Evolutionary conservation across 305 asterid species (phyloP).

Genomic region (Fraxinus sp.): DNA sequence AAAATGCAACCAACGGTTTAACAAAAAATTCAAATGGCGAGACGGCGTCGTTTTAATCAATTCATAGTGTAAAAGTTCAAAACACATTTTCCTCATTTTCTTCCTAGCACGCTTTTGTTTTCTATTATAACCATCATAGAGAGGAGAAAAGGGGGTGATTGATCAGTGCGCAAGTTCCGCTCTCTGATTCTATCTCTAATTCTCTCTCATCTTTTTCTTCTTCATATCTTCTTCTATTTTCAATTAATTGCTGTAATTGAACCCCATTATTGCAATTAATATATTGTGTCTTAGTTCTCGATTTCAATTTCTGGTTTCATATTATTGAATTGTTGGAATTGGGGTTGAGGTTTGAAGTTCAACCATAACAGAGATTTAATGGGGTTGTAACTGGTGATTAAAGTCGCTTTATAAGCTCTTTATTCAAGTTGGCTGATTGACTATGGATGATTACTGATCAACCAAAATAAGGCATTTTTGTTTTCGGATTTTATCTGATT

Average conservation of each 20-base stretch:
- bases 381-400: background rate
- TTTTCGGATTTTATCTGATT: constrained; percentile 1
- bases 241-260: background rate
- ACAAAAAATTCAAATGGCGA: background rate
- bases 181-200: background rate
- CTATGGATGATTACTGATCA: background rate
- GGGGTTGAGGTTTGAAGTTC: background rate
- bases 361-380: background rate
- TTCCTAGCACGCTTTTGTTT: background rate
- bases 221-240: background rate
- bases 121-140: background rate
- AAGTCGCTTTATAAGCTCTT: background rate
- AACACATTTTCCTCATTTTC: background rate
- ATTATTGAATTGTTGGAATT: background rate
- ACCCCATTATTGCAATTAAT: background rate
- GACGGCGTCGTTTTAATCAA: background rate
- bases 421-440: background rate
- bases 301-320: background rate
- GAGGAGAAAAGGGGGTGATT: background rate
- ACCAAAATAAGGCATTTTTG: constrained; percentile 1
- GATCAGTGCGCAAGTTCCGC: background rate
- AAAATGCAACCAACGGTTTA: background rate
- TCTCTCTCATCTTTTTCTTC: background rate
- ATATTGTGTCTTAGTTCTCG: background rate
- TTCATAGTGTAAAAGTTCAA: background rate